Percentiles rank a stretch among this genome's conserved stretches.
phyloP scores from a whole-genome alignment of 2,329 filamentous ascomycete species.

The Stagonosporopsis rhizophila region DNA sequence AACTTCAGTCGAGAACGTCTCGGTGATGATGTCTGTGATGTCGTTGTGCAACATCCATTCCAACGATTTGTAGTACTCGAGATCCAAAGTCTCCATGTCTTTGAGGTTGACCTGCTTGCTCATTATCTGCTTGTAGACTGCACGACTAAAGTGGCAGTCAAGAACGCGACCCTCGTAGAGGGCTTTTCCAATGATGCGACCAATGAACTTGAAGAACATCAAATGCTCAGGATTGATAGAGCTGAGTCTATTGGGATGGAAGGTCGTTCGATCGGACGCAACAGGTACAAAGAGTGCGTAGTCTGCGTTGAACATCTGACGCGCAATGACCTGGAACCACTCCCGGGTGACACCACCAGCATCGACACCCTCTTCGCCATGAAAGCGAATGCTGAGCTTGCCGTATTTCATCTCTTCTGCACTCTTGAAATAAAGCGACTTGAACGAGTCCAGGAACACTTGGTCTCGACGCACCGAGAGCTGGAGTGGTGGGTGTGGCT shows the following conservation, averaged over 20 bases:
- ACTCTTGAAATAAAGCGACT: slow-evolving; percentile 95
- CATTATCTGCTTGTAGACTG: slow-evolving; percentile 97
- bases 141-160: slow-evolving; percentile 98
- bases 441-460: slow-evolving; percentile 98
- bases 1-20: slow-evolving; percentile 93
- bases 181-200: slow-evolving; percentile 96
- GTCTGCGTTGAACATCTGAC: slow-evolving; percentile 99
- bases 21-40: slow-evolving; percentile 95
- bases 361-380: slow-evolving; percentile 96
- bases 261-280: slow-evolving; percentile 95
- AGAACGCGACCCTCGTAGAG: slow-evolving; percentile 94
- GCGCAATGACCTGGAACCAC: slow-evolving; percentile 97
- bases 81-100: slow-evolving; percentile 98
- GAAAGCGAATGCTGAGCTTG: slow-evolving; percentile 97
- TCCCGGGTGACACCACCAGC: slow-evolving; percentile 96
- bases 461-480: slow-evolving; percentile 90
- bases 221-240: slow-evolving; percentile 94
- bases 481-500: slow-evolving; percentile 78
- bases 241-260: slow-evolving; percentile 96
- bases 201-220: slow-evolving; percentile 99
- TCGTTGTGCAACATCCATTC: slow-evolving; percentile 99
- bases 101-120: slow-evolving; percentile 96
- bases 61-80: slow-evolving; percentile 98
- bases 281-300: slow-evolving; percentile 97
- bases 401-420: slow-evolving; percentile 99